phyloP scores from a whole-genome alignment of 352 stramenopile species.

The Saprolegnia parasitica region DNA sequence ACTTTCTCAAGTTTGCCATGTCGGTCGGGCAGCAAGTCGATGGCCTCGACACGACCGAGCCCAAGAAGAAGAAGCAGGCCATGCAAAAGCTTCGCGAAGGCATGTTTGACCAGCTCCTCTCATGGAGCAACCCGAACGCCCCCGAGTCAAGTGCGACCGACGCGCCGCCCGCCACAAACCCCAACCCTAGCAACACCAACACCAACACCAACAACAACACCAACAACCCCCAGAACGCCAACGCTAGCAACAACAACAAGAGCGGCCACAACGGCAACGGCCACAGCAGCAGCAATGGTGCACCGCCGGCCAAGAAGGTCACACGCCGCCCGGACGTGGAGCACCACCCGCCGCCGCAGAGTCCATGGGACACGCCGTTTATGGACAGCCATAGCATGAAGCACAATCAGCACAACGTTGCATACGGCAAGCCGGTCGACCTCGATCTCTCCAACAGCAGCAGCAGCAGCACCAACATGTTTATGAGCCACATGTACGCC shows the following conservation, averaged over 20 bases:
- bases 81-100: slow-evolving; percentile 72
- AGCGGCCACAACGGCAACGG: neutral
- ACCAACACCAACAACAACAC: neutral
- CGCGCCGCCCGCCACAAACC: slow-evolving; percentile 36
- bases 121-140: slow-evolving; percentile 37
- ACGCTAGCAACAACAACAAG: neutral
- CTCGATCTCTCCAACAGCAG: too few species aligned
- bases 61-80: slow-evolving; percentile 78
- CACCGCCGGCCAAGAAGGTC: neutral
- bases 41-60: slow-evolving; percentile 67
- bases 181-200: slow-evolving; percentile 38
- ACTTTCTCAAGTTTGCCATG: slow-evolving; percentile 80
- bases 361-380: slow-evolving; percentile 7
- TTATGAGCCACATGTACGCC: neutral
- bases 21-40: slow-evolving; percentile 66
- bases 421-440: neutral
- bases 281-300: neutral
- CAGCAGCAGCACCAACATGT: neutral
- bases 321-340: neutral
- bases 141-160: neutral
- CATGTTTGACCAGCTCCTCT: slow-evolving; percentile 68
- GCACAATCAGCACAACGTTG: neutral
- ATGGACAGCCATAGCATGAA: neutral
- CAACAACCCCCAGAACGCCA: neutral
- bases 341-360: neutral